Base-by-base conservation (phyloP, 1,139 yeast species). In the Protomyces inundatus region DNA sequence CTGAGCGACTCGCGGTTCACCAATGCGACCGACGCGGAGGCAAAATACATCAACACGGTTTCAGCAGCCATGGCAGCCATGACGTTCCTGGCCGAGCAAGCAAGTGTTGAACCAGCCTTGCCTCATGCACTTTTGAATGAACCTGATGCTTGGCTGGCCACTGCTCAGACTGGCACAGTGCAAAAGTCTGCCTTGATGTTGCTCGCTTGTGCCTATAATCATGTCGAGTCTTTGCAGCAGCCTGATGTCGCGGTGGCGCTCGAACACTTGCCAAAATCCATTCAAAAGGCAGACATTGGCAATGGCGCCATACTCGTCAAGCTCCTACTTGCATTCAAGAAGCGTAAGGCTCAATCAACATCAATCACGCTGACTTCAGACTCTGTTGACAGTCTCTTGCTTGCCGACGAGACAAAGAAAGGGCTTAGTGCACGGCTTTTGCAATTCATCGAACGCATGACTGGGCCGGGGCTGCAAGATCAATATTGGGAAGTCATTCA, bases 1-100 rank as follows among this genome's bases (percentile, higher is more conserved):
- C 36, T 66, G 51, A 66, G 66, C 39, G 67, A 66, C 45, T 36
- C 53, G 30, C 65, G 66, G 6, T 66, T 57, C 30, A 46, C 61
- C 37, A 55, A 55, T 30, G 40, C 32, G 39, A 65, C 64, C 37
- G 67, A 60, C n/a, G 60, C 67, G 1, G 61, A 61, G 6, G 56
- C 60, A 5, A 66, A 61, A 45, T 65, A 61, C 57, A 37, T 7
- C 4, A 55, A 60, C 7, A 45, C 56, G 14, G 46, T 42, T 10
- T 12, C 40, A 16, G 45, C 60, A 39, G 50, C 55, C 14, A 32
- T 58, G 34, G 34, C 46, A 14, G 55, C 40, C 56, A 33, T 54
- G 30, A 7, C 61, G 16, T 40, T 37, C 32, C 30, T 42, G 14
- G 33, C 34, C 30, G 6, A 7, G 54, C 6, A 42, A n/a, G 30